Evolutionary conservation across 2,329 filamentous ascomycete genomes (phyloP), one percentile per base, ranked within the genome.

Genomic region (Alternaria infectoria): DNA sequence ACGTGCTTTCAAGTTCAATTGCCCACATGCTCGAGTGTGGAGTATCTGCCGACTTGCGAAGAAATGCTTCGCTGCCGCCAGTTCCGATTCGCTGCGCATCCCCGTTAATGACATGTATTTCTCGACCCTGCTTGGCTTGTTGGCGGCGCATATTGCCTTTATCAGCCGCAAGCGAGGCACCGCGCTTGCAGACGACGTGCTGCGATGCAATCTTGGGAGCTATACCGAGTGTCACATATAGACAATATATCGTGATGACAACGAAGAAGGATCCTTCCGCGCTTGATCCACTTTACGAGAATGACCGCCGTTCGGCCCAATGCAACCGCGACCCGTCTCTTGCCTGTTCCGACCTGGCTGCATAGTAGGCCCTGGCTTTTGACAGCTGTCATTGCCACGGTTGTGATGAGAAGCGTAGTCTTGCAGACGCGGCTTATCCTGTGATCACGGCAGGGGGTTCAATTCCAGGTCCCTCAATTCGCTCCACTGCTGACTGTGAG

Each of bases 341-440:
- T 62, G 60, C 60, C 60, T 59, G 17, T 54, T 59, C 19, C 44
- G 55, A 54, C 44, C 17, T n/a, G 56, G 49, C 30, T 62, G 60
- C 60, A 62, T 54, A 54, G 30, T n/a, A 40, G 50, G 43, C 49
- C 56, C 60, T 25, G 49, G 17, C 19, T 49, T 36, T 47, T 62
- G 60, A 62, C 60, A 62, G 56, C 60, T 62, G 60, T 59, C 60
- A 62, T 57, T n/a, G 30, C 30, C 44, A 49, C 43, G 50, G 56
- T 32, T 17, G 23, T 59, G 55, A 55, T 50, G 32, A 54, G 30
- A 28, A 30, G 21, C 21, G 43, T 19, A 15, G 30, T 49, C 50
- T 9, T 59, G 55, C 47, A 58, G 59, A 59, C n/a, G 56, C 56
- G 36, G 36, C 56, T 32, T 44, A 36, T 59, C 56, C 6, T 52